phyloP scores from a whole-genome alignment of 805 yeast species.

The Kockiozyma suomiensis region DNA sequence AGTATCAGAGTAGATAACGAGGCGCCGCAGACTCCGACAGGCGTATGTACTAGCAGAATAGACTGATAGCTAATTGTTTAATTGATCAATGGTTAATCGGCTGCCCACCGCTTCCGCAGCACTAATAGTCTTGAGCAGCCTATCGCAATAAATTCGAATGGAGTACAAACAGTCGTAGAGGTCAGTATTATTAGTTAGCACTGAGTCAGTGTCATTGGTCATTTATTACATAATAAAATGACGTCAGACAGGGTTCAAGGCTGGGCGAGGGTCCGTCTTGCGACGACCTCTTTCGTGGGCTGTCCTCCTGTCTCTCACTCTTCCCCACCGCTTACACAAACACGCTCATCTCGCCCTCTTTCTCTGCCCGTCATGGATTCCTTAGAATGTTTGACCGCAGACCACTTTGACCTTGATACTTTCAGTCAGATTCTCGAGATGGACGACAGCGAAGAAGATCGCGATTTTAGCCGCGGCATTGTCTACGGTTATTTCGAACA shows the following conservation, averaged over 20 bases:
- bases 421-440: slow-evolving; percentile 84
- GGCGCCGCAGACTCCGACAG: too few species aligned
- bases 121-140: too few species aligned
- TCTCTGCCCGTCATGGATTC: background rate
- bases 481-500: slow-evolving; percentile 87
- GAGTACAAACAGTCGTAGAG: too few species aligned
- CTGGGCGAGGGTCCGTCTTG: background rate
- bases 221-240: too few species aligned
- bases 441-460: slow-evolving; percentile 77
- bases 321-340: background rate
- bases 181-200: background rate
- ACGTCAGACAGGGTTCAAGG: slow-evolving; percentile 1
- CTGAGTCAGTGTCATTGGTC: background rate
- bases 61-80: too few species aligned
- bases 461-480: slow-evolving; percentile 78
- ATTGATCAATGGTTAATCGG: too few species aligned
- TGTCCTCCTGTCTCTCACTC: background rate
- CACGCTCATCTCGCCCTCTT: slow-evolving; percentile 1
- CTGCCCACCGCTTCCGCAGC: too few species aligned
- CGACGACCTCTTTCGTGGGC: background rate
- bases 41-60: too few species aligned
- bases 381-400: too few species aligned
- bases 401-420: slow-evolving; percentile 83
- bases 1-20: too few species aligned
- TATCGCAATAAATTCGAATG: too few species aligned